These are phyloP conservation scores for Starmerella asiatica DNA, from an alignment of 805 yeast species.

Conservation along the genomic window DNA sequence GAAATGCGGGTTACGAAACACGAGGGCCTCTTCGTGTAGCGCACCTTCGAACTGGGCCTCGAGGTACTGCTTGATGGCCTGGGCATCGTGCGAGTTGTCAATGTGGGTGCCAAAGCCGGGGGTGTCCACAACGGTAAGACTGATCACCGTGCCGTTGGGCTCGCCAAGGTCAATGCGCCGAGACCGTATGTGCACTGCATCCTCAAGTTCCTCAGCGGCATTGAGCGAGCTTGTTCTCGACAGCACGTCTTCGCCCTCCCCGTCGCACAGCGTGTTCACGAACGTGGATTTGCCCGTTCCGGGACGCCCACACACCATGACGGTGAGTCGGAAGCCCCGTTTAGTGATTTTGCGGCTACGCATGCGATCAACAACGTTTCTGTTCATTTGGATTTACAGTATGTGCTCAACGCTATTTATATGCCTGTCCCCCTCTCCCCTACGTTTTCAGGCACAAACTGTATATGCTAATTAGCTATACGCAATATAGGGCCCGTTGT, in stretches of 20 bases:
- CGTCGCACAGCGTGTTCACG: conserved; percentile 49
- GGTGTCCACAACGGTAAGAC: conserved; percentile 49
- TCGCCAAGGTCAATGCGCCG: conserved; percentile 37
- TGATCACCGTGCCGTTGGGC: conserved; percentile 38
- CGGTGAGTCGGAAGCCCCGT: conserved; percentile 37
- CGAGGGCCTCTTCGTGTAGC: conserved; percentile 74
- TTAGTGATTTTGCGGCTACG: conserved; percentile 50
- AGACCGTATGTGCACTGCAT: conserved; percentile 12
- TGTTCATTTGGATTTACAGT: conserved; percentile 1
- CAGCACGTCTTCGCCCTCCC: conserved; percentile 9
- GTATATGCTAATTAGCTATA: no score
- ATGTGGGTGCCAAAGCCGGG: conserved; percentile 70
- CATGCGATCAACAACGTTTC: conserved; percentile 25
- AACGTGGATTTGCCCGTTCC: conserved; percentile 69
- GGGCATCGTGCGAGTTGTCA: conserved; percentile 40
- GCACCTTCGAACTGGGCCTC: conserved; percentile 56
- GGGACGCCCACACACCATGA: conserved; percentile 60
- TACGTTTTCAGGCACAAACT: no score
- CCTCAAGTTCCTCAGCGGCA: background rate
- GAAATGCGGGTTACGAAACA: conserved; percentile 69
- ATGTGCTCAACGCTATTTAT: background rate
- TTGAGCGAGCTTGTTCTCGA: conserved; percentile 2
- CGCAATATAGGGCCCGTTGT: no score
- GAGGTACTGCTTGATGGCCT: conserved; percentile 41
- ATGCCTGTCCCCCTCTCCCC: no score